A percentile compares a stretch with the other conserved stretches of the same genome.
Conservation (phyloP, 805 yeast species). For the Ogataea ramenticola region DNA sequence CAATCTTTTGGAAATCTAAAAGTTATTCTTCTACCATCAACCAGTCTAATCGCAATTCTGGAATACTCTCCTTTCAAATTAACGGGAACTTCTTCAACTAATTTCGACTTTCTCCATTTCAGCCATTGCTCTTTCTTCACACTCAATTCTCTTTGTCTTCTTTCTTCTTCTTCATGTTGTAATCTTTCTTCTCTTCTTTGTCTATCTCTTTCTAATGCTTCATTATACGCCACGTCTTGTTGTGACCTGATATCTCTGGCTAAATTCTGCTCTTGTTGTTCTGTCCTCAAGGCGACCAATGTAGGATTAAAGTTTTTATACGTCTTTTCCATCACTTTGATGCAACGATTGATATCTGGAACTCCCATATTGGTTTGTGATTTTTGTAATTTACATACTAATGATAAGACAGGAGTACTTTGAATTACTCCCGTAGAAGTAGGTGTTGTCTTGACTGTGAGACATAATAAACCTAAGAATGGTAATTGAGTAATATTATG, state of each 20-base stretch:
- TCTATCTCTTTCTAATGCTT: constrained; percentile 62
- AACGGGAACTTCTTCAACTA: constrained; percentile 11
- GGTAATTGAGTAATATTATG: constrained; percentile 71
- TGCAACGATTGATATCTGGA: constrained; percentile 17
- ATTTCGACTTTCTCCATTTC: constrained; percentile 34
- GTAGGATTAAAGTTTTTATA: constrained; percentile 52
- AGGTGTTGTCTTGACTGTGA: constrained; percentile 49
- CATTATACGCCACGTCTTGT: constrained; percentile 74
- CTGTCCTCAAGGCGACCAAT: constrained; percentile 52
- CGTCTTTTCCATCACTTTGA: constrained; percentile 28
- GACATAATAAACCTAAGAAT: constrained; percentile 68
- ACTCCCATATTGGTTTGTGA: constrained; percentile 33
- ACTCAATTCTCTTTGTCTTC: constrained; percentile 9
- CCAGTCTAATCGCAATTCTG: constrained; percentile 63
- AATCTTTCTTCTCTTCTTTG: constrained; percentile 37
- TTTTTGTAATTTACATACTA: constrained; percentile 62
- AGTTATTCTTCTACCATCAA: constrained; percentile 52
- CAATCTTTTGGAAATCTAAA: constrained; percentile 39
- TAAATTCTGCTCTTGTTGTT: constrained; percentile 52
- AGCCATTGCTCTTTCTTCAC: constrained; percentile 32
- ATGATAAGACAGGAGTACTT: constrained; percentile 49
- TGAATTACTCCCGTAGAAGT: constrained; percentile 50
- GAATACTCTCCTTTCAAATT: constrained; percentile 31
- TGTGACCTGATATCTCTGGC: constrained; percentile 53
- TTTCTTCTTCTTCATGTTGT: constrained; percentile 14